phyloP scores from a whole-genome alignment of 164 flowering plant species.

The Berberis thunbergii region DNA sequence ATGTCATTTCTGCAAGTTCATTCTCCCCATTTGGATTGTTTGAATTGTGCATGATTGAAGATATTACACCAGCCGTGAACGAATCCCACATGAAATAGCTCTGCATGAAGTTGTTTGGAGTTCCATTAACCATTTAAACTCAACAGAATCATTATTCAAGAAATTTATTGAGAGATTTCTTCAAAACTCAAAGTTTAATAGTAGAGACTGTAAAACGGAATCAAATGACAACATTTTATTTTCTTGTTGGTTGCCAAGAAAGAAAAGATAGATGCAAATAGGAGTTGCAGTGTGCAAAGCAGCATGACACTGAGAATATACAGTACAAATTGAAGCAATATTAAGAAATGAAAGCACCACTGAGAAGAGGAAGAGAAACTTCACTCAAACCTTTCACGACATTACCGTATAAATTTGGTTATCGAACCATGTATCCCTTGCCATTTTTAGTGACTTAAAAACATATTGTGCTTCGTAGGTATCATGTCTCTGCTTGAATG shows the following conservation, averaged over 20 bases:
- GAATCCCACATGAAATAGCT: conserved; percentile 99
- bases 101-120: conserved; percentile 25
- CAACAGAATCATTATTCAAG: not conserved
- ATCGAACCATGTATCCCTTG: conserved; percentile 73
- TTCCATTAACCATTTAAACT: not conserved
- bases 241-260: too few species aligned
- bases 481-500: conserved; percentile 47
- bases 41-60: conserved; percentile 63
- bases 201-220: too few species aligned
- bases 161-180: too few species aligned
- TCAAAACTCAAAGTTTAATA: too few species aligned
- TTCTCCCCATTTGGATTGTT: conserved; percentile 46
- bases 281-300: too few species aligned
- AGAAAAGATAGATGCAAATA: too few species aligned
- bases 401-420: conserved; percentile 52
- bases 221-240: too few species aligned
- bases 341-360: too few species aligned
- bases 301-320: too few species aligned
- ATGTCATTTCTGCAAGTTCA: conserved; percentile 87
- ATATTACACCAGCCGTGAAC: conserved; percentile 74
- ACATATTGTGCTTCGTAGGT: conserved; percentile 85
- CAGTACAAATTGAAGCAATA: too few species aligned
- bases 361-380: not conserved
- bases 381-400: not conserved
- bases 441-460: conserved; percentile 70